Base-by-base conservation (phyloP, 257 asterid genomes). In the Galeopsis tetrahit region DNA sequence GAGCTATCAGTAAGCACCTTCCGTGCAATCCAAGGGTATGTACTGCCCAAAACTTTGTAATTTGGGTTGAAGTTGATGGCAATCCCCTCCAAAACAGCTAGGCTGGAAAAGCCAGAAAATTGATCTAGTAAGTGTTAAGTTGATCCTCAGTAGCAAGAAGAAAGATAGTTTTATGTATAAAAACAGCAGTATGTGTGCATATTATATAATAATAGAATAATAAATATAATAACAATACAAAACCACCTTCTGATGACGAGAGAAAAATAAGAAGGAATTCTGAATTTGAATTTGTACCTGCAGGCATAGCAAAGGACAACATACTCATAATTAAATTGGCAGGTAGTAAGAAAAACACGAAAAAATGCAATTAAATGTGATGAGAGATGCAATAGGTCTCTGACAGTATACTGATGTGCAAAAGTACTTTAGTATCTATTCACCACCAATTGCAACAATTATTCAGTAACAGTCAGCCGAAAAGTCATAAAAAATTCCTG, bases 11-110 rank as follows among this genome's bases (percentile, higher is more conserved):
- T 91, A 38, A 94, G 92, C 63, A 94, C 97, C 80, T 94, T 94
- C 74, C 90, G 85, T 48, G 99, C 99, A 70, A 94, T 94, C 97
- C 97, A 94, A 72, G 99, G 99, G 75, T 94, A 94, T 13, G 99
- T 91, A 79, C 91, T 94, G 73, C 99, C 97, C 85, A 94, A 80
- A 79, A 94, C 99, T 85, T 94, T 94, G 86, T 94, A 94, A 75
- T 81, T 74, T 58, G 95, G 97, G 60, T 94, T 81, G 63, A 71
- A 80, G 85, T 87, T 79, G 70, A 94, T 80, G 63, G 97, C 99
- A 72, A 94, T 91, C 53, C 99, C 97, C 82, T 94, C 99, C 84
- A 91, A 79, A 77, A 94, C 97, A 60, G 99, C 99, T 13, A 94
- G 91, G 82, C 99, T 94, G 86, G 57, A 78, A 73, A 73, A 70